Base-by-base conservation (phyloP, 2,329 filamentous ascomycete genomes). In the Triangularia verruculosa region DNA sequence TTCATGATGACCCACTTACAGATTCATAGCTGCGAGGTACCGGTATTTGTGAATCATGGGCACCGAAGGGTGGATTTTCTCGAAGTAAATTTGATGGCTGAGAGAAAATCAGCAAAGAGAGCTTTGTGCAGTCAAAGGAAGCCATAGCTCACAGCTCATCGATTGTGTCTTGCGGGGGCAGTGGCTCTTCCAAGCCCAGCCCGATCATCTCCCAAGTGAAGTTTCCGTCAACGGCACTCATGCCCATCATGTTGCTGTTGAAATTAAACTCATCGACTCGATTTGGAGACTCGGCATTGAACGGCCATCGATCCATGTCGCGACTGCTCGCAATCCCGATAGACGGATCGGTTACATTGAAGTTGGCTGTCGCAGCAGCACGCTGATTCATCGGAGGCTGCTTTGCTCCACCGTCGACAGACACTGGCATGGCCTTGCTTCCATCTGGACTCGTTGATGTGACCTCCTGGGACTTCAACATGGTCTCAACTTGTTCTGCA, bases 31-130 rank as follows among this genome's bases (percentile, higher is more conserved):
- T 20, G 93, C 90, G 64, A 95, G 81, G 74, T 95, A 98, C 59
- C 94, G 87, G 65, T 89, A 91, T 70, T 89, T 90, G 75, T 99
- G 94, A 62, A 98, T 90, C 83, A 98, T 91, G 15, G 95, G 93
- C 62, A 91, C 72, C 0, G 92, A 92, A 0, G 90, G 89, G 72
- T 98, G 92, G 9, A 96, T 84, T 75, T 96, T 97, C 62, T 93
- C 88, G 73, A 98, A 98, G 76, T 91, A 99, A 25, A 95, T 87
- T 70, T 91, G 85, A 71, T 96, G 89, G 65, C 88, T 91, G 73
- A 13, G 34, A 39, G 54, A 58, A 70, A 30, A 73, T 56, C 68
- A 61, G 13, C 43, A 13, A 8, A 22, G 58, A 8, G 39, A 3
- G n/a, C 3, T 17, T 47, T 68, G n/a, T 66, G 64, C 54, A 27